Conservation (phyloP, 2,329 filamentous ascomycete species). For the Ophiostoma tasmaniense region DNA sequence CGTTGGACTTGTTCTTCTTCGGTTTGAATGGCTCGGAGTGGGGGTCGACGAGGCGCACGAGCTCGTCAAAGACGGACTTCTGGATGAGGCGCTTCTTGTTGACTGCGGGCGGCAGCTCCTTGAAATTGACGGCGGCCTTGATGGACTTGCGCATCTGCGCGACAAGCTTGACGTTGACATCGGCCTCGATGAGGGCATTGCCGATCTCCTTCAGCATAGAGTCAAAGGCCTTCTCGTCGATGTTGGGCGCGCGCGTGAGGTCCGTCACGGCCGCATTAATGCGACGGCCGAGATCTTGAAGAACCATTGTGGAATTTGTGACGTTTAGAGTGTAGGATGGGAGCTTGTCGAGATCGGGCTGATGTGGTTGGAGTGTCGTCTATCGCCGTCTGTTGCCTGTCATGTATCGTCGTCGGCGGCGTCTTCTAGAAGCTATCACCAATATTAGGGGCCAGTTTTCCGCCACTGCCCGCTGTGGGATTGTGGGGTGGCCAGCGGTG, state of each 20-base stretch:
- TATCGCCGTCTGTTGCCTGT: background rate
- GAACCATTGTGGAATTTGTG: conserved; percentile 61
- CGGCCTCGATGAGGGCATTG: conserved; percentile 87
- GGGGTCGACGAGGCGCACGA: conserved; percentile 90
- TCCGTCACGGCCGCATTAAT: conserved; percentile 95
- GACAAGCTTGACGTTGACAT: conserved; percentile 94
- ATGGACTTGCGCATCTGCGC: conserved; percentile 88
- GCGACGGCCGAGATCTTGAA: conserved; percentile 96
- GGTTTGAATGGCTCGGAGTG: conserved; percentile 93
- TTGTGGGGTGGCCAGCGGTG: conserved; percentile 16
- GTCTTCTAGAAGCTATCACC: conserved; percentile 9
- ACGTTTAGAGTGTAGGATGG: background rate
- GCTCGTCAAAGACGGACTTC: conserved; percentile 93
- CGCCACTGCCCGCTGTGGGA: conserved; percentile 11
- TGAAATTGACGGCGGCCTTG: conserved; percentile 84
- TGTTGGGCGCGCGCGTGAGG: conserved; percentile 81
- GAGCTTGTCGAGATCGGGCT: background rate
- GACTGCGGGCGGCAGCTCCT: conserved; percentile 78
- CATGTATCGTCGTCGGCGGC: background rate
- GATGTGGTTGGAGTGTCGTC: background rate
- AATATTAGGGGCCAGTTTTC: conserved; percentile 13
- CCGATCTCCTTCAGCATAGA: conserved; percentile 98
- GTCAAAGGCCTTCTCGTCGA: conserved; percentile 99
- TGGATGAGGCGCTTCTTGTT: conserved; percentile 99
- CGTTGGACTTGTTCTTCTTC: conserved; percentile 90